phyloP scores from a whole-genome alignment of 176 grass and related monocot genomes.

The Thalia dealbata region DNA sequence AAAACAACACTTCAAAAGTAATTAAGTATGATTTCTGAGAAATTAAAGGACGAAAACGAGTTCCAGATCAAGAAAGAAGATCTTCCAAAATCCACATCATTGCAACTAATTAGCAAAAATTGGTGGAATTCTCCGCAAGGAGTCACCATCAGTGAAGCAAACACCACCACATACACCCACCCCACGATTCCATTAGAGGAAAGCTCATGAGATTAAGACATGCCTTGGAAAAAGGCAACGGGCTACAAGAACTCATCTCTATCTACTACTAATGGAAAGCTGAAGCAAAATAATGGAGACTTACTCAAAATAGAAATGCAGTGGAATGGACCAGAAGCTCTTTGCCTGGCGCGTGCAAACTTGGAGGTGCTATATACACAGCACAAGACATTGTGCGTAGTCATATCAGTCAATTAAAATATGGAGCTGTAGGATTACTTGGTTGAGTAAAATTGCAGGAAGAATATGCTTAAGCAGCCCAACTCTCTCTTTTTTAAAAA shows the following conservation, averaged over 20 bases:
- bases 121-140: background rate
- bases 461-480: background rate
- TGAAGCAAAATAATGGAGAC: conserved; percentile 7
- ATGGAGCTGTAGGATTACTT: background rate
- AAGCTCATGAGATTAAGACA: background rate
- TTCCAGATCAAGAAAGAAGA: background rate
- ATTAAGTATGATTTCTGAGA: too few relatives aligned
- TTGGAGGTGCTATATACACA: background rate
- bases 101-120: background rate
- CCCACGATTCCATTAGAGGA: background rate
- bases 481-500: background rate
- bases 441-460: background rate
- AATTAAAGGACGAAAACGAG: too few relatives aligned
- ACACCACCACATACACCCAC: background rate
- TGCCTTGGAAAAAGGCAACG: background rate
- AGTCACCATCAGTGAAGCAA: too few relatives aligned
- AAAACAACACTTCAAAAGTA: too few relatives aligned
- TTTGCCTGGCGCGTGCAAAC: conserved; percentile 3
- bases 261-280: background rate
- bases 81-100: too few relatives aligned
- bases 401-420: background rate
- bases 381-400: background rate
- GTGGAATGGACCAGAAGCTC: background rate
- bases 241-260: background rate
- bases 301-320: conserved; percentile 2